phyloP scores from a whole-genome alignment of 345 rosid species.

The Pugionium dolabratum region DNA sequence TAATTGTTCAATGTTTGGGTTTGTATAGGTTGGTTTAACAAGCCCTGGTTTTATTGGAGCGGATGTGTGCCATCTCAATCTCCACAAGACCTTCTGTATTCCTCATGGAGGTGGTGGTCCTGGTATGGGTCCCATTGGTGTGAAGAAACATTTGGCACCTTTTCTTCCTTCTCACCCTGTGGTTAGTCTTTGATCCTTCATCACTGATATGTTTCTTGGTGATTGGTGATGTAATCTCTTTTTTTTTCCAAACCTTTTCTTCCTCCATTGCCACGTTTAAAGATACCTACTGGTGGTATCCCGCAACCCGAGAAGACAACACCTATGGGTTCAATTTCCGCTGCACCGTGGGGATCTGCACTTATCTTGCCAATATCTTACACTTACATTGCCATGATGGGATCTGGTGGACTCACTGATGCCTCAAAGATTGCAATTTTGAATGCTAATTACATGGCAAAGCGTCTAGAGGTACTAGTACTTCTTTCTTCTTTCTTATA shows the following conservation, averaged over 20 bases:
- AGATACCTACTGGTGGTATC: constrained; percentile 84
- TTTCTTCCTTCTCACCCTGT: constrained; percentile 98
- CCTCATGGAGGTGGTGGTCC: constrained; percentile 99
- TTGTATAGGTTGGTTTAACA: constrained; percentile 79
- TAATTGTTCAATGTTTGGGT: constrained; percentile 54
- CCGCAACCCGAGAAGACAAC: constrained; percentile 70
- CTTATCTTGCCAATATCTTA: constrained; percentile 96
- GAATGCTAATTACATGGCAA: constrained; percentile 99
- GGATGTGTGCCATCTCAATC: constrained; percentile 98
- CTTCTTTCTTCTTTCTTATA: not conserved
- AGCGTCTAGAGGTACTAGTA: constrained; percentile 80
- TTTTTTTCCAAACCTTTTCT: not conserved
- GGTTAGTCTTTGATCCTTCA: constrained; percentile 50
- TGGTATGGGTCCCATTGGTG: constrained; percentile 99
- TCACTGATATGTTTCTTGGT: constrained; percentile 16
- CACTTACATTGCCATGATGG: constrained; percentile 98
- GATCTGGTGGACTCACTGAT: constrained; percentile 89
- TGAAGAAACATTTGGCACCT: constrained; percentile 94
- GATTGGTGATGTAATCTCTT: constrained; percentile 3
- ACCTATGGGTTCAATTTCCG: constrained; percentile 88
- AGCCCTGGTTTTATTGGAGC: constrained; percentile 99
- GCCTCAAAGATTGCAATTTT: constrained; percentile 95
- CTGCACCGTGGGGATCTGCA: constrained; percentile 99
- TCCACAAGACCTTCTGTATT: constrained; percentile 98
- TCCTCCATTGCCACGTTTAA: not conserved